Conservation (phyloP, 1,284 basidiomycete species). For the Moesziomyces antarcticus region DNA sequence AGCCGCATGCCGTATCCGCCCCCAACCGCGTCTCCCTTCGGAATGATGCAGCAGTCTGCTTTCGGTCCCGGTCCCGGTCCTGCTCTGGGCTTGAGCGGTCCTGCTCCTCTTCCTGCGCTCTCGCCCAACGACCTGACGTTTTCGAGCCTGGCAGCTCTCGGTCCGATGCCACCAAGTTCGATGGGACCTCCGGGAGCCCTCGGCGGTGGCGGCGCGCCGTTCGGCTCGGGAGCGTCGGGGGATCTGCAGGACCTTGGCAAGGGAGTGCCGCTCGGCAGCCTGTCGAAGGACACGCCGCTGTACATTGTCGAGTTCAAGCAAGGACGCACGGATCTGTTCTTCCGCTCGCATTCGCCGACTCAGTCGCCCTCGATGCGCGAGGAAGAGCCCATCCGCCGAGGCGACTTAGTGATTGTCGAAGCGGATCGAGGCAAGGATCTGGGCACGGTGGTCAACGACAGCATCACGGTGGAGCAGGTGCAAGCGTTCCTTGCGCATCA, state of each 20-base stretch:
- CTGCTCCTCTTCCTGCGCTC: neutral
- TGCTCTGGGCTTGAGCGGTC: conserved; percentile 5
- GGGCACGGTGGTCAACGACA: conserved; percentile 76
- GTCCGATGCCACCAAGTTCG: conserved; percentile 46
- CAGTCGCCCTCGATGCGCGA: conserved; percentile 21
- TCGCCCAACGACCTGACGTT: conserved; percentile 38
- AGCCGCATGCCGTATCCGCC: conserved; percentile 15
- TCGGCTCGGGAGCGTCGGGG: conserved; percentile 14
- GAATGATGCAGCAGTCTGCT: conserved; percentile 11
- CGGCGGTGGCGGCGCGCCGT: conserved; percentile 14
- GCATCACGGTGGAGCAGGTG: conserved; percentile 82
- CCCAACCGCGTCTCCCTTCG: conserved; percentile 15
- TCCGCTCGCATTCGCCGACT: conserved; percentile 71
- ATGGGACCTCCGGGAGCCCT: conserved; percentile 23
- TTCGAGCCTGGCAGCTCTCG: conserved; percentile 47
- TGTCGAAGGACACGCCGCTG: conserved; percentile 85
- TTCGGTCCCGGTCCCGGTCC: conserved; percentile 1
- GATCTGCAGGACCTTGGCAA: conserved; percentile 79
- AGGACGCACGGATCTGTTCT: conserved; percentile 90
- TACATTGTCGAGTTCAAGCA: conserved; percentile 99
- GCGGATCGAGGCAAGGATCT: conserved; percentile 94
- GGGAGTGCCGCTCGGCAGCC: conserved; percentile 84
- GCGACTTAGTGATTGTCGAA: conserved; percentile 95
- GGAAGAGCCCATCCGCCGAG: conserved; percentile 73
- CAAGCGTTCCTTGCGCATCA: conserved; percentile 70